A percentile compares a stretch with the other conserved stretches of the same genome.
These are phyloP conservation scores for Myxozyma udenii DNA, from an alignment of 805 yeast species.

Conservation along the genomic window DNA sequence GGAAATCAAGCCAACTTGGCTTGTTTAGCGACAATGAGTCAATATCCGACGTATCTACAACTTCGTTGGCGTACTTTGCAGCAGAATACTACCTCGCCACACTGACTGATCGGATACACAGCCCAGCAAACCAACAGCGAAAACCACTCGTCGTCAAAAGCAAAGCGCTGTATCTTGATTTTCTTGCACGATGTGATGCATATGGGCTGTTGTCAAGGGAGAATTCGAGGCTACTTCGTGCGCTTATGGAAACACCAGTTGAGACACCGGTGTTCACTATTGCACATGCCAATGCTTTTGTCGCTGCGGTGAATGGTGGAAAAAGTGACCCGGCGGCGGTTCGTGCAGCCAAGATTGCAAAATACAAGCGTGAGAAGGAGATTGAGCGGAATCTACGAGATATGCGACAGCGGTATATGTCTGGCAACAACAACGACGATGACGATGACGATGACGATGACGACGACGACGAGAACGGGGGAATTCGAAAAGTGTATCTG, in stretches of 20 bases:
- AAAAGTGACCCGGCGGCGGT: slow-evolving; percentile 42
- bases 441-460: slow-evolving; percentile 32
- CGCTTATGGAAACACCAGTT: slow-evolving; percentile 12
- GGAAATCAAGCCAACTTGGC: slow-evolving; percentile 42
- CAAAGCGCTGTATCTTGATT: slow-evolving; percentile 15
- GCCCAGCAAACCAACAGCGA: slow-evolving; percentile 7
- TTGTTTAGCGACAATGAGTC: slow-evolving; percentile 72
- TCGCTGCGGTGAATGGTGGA: background rate
- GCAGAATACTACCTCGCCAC: slow-evolving; percentile 59
- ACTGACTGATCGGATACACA: slow-evolving; percentile 35
- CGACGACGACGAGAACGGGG: slow-evolving; percentile 58
- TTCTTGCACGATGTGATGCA: slow-evolving; percentile 20
- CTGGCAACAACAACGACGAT: background rate
- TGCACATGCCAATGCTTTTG: slow-evolving; percentile 4
- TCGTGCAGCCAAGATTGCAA: slow-evolving; percentile 71
- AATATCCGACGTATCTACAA: slow-evolving; percentile 64
- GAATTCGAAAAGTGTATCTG: slow-evolving; percentile 52
- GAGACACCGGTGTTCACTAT: slow-evolving; percentile 13
- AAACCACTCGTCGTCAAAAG: slow-evolving; percentile 17
- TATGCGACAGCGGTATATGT: slow-evolving; percentile 33
- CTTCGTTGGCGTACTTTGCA: slow-evolving; percentile 51
- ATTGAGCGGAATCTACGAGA: slow-evolving; percentile 46
- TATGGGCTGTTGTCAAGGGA: slow-evolving; percentile 12
- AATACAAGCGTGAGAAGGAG: slow-evolving; percentile 58
- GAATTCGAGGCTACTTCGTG: slow-evolving; percentile 5